Conservation (phyloP, 352 stramenopile genomes). For the Phytophthora pini region DNA sequence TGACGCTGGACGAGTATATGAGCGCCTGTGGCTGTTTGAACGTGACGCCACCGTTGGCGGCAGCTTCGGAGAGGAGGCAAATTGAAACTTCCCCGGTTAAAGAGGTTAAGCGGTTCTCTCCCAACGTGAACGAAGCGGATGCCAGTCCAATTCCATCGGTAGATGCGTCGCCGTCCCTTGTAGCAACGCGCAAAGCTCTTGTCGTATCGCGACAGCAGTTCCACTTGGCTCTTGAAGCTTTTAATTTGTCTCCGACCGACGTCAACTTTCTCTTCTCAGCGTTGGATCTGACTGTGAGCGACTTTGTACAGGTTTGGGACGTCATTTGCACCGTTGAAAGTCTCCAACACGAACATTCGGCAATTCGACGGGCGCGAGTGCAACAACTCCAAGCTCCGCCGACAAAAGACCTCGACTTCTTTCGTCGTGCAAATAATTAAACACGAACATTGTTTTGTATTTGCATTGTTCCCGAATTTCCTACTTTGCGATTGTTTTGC, state of each 20-base stretch:
- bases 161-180: constrained; percentile 27
- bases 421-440: constrained; percentile 32
- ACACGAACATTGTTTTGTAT: constrained; percentile 2
- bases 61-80: constrained; percentile 2
- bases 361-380: constrained; percentile 52
- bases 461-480: constrained; percentile 19
- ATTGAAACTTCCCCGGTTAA: constrained; percentile 14
- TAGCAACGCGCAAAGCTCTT: constrained; percentile 39
- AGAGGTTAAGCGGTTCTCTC: constrained; percentile 26
- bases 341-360: constrained; percentile 55
- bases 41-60: neutral
- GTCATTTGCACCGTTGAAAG: constrained; percentile 49
- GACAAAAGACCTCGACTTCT: constrained; percentile 45
- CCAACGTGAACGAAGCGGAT: constrained; percentile 9
- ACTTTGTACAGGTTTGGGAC: constrained; percentile 58
- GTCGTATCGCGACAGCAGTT: constrained; percentile 64
- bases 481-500: neutral
- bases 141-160: constrained; percentile 7
- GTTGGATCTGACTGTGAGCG: constrained; percentile 59
- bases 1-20: constrained; percentile 69
- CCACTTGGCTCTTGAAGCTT: constrained; percentile 63
- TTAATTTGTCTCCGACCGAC: constrained; percentile 48
- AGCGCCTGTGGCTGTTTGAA: constrained; percentile 51
- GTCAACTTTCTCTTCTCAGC: constrained; percentile 72
- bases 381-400: constrained; percentile 49